Conservation (phyloP, 2,329 filamentous ascomycete species). For the Piedraia hortae region DNA sequence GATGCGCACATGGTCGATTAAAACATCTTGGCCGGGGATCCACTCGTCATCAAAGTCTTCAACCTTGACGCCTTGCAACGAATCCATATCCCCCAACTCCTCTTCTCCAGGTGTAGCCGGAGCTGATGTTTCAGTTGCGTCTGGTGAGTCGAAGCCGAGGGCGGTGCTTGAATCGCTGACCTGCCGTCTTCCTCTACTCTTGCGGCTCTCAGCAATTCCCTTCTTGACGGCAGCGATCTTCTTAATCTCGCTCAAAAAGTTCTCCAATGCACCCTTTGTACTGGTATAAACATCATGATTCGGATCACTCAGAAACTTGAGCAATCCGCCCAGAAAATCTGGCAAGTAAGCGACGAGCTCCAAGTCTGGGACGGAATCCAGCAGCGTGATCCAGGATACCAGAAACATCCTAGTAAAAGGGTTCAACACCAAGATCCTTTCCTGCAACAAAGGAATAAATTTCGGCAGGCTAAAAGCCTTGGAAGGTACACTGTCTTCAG, state of each 20-base stretch:
- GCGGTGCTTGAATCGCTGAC: constrained; percentile 5
- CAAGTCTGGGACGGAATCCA: constrained; percentile 89
- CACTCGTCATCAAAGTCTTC: constrained; percentile 60
- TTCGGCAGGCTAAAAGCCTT: constrained; percentile 75
- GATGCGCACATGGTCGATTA: constrained; percentile 78
- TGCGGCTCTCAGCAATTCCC: constrained; percentile 65
- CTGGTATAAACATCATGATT: constrained; percentile 87
- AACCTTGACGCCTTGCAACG: constrained; percentile 18
- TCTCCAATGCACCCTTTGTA: constrained; percentile 66
- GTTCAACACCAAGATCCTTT: constrained; percentile 80
- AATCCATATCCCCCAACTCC: constrained; percentile 14
- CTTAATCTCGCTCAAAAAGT: constrained; percentile 80
- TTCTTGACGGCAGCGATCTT: constrained; percentile 82
- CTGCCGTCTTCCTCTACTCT: constrained; percentile 24
- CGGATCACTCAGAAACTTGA: constrained; percentile 75
- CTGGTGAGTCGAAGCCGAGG: constrained; percentile 1
- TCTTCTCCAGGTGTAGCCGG: constrained; percentile 1
- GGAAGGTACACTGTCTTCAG: constrained; percentile 19
- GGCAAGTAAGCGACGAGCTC: constrained; percentile 83
- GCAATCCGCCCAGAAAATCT: constrained; percentile 65
- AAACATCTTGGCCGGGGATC: constrained; percentile 89
- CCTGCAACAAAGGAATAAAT: constrained; percentile 81
- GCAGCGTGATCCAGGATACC: constrained; percentile 79
- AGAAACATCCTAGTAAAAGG: constrained; percentile 87
- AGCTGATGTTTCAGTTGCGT: constrained; percentile 1